Evolutionary conservation across 805 yeast genomes (phyloP).

Genomic region (Candida cerambycidarum): DNA sequence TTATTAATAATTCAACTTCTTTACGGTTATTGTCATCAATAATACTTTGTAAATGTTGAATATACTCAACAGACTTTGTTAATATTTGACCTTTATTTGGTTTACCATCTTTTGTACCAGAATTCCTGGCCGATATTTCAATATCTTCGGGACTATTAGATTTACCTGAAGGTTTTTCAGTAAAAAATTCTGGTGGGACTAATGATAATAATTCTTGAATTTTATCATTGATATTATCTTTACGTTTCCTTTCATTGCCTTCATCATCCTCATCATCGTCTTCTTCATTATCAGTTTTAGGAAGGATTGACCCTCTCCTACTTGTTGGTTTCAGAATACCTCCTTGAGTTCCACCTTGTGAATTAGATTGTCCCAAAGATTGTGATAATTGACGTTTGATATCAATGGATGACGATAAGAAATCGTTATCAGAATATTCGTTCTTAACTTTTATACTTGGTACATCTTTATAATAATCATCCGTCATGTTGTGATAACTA

Average conservation of each 20-base stretch:
- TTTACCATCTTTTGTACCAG: conserved; percentile 78
- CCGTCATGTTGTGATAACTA: background rate
- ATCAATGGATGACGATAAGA: conserved; percentile 20
- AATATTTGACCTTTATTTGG: conserved; percentile 84
- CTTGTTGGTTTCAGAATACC: conserved; percentile 38
- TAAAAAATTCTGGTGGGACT: conserved; percentile 37
- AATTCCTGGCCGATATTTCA: conserved; percentile 30
- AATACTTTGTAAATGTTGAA: conserved; percentile 61
- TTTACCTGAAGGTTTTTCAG: conserved; percentile 21
- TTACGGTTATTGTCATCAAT: conserved; percentile 77
- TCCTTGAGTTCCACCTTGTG: conserved; percentile 16
- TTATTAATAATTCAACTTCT: conserved; percentile 71
- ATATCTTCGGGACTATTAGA: conserved; percentile 15
- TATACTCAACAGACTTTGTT: conserved; percentile 72
- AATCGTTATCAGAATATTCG: conserved; percentile 16
- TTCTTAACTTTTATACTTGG: conserved; percentile 33
- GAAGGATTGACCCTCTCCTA: conserved; percentile 32
- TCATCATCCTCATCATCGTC: conserved; percentile 29
- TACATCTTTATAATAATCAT: conserved; percentile 5
- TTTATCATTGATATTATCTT: conserved; percentile 45
- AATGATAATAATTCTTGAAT: conserved; percentile 43
- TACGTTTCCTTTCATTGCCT: conserved; percentile 41
- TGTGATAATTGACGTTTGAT: conserved; percentile 44
- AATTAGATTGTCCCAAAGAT: conserved; percentile 22
- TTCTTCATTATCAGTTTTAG: conserved; percentile 18